A percentile compares a stretch with the other conserved stretches of the same genome.
Evolutionary conservation across 805 yeast genomes (phyloP).

Genomic region (Candida michaelii): DNA sequence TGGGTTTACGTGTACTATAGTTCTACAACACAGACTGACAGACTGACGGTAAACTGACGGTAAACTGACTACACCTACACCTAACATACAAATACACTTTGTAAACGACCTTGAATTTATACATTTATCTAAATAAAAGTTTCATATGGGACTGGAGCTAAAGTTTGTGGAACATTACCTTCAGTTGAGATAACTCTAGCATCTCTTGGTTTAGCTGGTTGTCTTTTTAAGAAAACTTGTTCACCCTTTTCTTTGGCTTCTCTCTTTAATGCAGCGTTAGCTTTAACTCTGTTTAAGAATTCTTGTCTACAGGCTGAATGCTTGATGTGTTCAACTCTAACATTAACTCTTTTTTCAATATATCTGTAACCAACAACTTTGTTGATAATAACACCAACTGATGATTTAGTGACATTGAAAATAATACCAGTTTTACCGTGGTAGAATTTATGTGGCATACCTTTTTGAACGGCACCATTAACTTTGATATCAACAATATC

Average conservation of each 20-base stretch:
- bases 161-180: constrained; percentile 88
- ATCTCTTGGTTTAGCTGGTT: constrained; percentile 97
- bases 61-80: no score
- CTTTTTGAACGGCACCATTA: constrained; percentile 98
- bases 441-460: constrained; percentile 99
- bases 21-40: no score
- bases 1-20: no score
- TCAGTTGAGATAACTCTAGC: constrained; percentile 80
- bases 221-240: constrained; percentile 92
- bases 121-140: constrained; percentile 81
- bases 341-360: constrained; percentile 97
- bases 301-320: constrained; percentile 99
- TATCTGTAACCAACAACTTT: constrained; percentile 99
- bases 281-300: constrained; percentile 97
- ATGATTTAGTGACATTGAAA: constrained; percentile 97
- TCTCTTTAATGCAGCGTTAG: constrained; percentile 87
- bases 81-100: no score
- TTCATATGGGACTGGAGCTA: constrained; percentile 99
- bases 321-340: constrained; percentile 98
- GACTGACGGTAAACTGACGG: no score
- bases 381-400: constrained; percentile 98
- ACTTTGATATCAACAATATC: constrained; percentile 99
- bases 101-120: not conserved
- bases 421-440: constrained; percentile 99
- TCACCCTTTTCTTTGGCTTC: constrained; percentile 96